Evolutionary conservation across 805 yeast species (phyloP).

Genomic region (Wickerhamiella dianesei): DNA sequence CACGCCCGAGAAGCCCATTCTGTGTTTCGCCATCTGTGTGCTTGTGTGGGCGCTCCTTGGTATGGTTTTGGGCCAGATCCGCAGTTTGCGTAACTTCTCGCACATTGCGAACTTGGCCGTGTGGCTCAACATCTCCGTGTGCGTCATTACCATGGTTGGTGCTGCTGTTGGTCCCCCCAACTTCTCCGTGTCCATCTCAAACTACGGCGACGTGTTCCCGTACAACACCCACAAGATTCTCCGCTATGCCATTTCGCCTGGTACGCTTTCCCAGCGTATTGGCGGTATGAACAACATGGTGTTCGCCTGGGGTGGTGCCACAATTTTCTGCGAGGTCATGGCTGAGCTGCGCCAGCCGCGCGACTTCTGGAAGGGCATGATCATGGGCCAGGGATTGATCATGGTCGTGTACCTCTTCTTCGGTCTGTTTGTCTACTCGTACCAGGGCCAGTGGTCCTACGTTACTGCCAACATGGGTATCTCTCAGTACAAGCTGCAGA

Average conservation of each 20-base stretch:
- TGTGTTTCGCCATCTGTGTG: conserved; percentile 32
- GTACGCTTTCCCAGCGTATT: conserved; percentile 6
- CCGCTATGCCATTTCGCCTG: conserved; percentile 2
- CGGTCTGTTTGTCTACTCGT: conserved; percentile 33
- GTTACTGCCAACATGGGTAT: conserved; percentile 32
- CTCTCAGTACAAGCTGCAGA: conserved; percentile 23
- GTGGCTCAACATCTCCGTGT: conserved; percentile 34
- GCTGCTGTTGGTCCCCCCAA: conserved; percentile 26
- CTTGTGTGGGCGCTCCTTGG: conserved; percentile 34
- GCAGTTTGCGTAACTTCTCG: conserved; percentile 29
- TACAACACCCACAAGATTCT: conserved; percentile 1
- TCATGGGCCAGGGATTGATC: conserved; percentile 31
- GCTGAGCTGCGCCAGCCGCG: conserved; percentile 37
- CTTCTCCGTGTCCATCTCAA: conserved; percentile 13
- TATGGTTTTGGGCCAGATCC: conserved; percentile 32
- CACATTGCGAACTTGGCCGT: conserved; percentile 34
- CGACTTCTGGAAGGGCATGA: conserved; percentile 38
- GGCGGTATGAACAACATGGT: conserved; percentile 31
- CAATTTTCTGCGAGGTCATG: conserved; percentile 35
- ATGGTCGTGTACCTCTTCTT: conserved; percentile 29
- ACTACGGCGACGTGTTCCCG: conserved; percentile 1
- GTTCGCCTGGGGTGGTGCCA: conserved; percentile 40
- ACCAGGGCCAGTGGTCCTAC: conserved; percentile 33
- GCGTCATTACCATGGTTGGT: conserved; percentile 34
- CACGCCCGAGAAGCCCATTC: conserved; percentile 12